Base-by-base conservation (phyloP, 2,329 filamentous ascomycete species). In the Daldinia eschscholtzii region DNA sequence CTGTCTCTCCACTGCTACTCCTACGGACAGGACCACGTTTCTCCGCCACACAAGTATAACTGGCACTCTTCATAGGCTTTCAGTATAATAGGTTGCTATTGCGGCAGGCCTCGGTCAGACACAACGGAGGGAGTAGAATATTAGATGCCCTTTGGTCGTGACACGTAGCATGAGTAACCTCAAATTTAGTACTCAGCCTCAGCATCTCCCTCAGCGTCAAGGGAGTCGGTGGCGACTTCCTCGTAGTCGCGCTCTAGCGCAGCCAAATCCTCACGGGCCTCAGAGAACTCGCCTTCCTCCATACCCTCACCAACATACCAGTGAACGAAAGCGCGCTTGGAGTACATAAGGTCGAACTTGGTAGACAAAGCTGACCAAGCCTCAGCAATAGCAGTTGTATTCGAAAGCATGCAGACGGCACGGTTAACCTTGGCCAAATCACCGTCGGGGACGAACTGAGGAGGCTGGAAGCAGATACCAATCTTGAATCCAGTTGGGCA, bases 341-440 rank as follows among this genome's bases (percentile, higher is more conserved):
- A 97, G 91, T 98, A 98, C 96, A 99, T 99, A 82, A 99, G 93
- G 81, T 99, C 96, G 87, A 99, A 99, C 87, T 99, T 99, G 89
- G 92, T 89, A 70, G 94, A 97, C 73, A 99, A 90, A 75, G 94
- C 94, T 72, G 93, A 94, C 96, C 96, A 99, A 72, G 96, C 96
- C 86, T 98, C 95, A 79, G 95, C 93, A 79, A 99, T 99, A 79
- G 96, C 95, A 60, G 96, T 99, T 77, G 96, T 99, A 89, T 99
- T 97, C 85, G 93, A 95, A 72, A 99, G 88, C 96, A 99, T 98
- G 91, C 95, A 98, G 74, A 98, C 95, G 84, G 95, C 95, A 80
- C 96, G 95, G 89, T 95, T 93, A 83, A 98, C 95, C 88, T 97
- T 96, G 83, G 96, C 95, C 73, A 98, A 89, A 81, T 98, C 96